Evolutionary conservation across 257 asterid species (phyloP).

Genomic region (Lycium ferocissimum): DNA sequence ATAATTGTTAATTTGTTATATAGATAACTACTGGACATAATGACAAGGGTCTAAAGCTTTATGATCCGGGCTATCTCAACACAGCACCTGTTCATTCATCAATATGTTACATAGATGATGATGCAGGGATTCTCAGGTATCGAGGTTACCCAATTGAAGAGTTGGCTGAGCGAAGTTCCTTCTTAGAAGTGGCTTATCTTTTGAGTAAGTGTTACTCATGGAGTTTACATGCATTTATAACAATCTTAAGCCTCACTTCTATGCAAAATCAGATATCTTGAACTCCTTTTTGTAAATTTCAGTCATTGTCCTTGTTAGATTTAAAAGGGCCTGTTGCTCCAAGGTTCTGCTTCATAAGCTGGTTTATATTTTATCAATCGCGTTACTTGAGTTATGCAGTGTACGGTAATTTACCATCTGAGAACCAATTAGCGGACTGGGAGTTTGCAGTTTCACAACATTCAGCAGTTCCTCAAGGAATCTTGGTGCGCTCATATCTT

Average conservation of each 20-base stretch:
- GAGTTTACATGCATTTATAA: background rate
- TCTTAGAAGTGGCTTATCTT: slow-evolving; percentile 86
- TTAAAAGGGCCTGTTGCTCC: background rate
- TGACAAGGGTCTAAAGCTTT: slow-evolving; percentile 96
- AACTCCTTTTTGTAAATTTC: background rate
- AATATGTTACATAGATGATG: slow-evolving; percentile 53
- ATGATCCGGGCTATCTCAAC: slow-evolving; percentile 97
- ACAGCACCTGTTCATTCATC: slow-evolving; percentile 98
- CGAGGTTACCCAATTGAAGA: slow-evolving; percentile 31
- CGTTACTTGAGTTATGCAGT: slow-evolving; percentile 47
- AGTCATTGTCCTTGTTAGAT: background rate
- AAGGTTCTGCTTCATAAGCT: background rate
- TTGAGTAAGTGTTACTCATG: slow-evolving; percentile 60
- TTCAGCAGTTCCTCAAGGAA: slow-evolving; percentile 62
- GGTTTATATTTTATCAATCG: background rate
- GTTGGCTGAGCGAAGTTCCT: slow-evolving; percentile 26
- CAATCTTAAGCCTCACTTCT: background rate
- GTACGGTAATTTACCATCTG: slow-evolving; percentile 91
- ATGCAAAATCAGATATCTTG: background rate
- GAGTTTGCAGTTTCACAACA: slow-evolving; percentile 94
- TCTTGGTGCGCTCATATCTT: slow-evolving; percentile 43
- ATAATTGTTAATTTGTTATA: slow-evolving; percentile 13
- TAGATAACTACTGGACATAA: slow-evolving; percentile 70
- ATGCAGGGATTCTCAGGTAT: slow-evolving; percentile 30
- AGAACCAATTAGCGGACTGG: slow-evolving; percentile 88